These are phyloP conservation scores for Articulospora tetracladia DNA, from an alignment of 495 filamentous ascomycete species.

Conservation along the genomic window DNA sequence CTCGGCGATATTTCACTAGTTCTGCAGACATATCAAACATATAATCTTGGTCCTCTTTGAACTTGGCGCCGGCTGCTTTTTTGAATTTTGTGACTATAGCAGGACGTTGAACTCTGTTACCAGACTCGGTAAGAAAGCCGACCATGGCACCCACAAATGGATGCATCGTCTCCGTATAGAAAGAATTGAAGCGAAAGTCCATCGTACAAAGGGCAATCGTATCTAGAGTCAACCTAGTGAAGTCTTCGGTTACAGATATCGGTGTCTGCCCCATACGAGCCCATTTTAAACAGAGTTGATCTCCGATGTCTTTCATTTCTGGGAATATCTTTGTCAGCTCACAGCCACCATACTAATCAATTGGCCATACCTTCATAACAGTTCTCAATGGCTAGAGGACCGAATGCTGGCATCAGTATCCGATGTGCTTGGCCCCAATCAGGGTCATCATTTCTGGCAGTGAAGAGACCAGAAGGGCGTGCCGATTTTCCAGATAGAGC, in stretches of 20 bases:
- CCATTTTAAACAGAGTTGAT: slow-evolving; percentile 57
- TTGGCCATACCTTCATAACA: slow-evolving; percentile 34
- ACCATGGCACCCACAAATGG: slow-evolving; percentile 55
- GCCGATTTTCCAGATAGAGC: slow-evolving; percentile 32
- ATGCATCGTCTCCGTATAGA: slow-evolving; percentile 51
- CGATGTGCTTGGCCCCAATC: slow-evolving; percentile 58
- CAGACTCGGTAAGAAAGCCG: slow-evolving; percentile 39
- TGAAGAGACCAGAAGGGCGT: slow-evolving; percentile 51
- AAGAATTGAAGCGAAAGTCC: slow-evolving; percentile 57
- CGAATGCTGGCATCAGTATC: slow-evolving; percentile 54
- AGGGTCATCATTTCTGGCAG: slow-evolving; percentile 35
- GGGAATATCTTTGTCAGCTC: neutral
- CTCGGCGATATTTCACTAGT: slow-evolving; percentile 30
- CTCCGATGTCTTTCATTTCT: slow-evolving; percentile 57
- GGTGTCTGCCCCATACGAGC: slow-evolving; percentile 42
- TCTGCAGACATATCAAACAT: slow-evolving; percentile 30
- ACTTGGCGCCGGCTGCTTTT: slow-evolving; percentile 38
- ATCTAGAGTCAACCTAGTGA: slow-evolving; percentile 56
- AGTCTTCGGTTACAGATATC: slow-evolving; percentile 50
- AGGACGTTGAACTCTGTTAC: slow-evolving; percentile 34
- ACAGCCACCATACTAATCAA: neutral
- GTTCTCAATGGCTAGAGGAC: slow-evolving; percentile 53
- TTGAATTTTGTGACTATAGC: slow-evolving; percentile 37
- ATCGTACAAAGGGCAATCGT: slow-evolving; percentile 53
- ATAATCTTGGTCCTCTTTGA: slow-evolving; percentile 20